Conservation (phyloP, 2,329 filamentous ascomycete species). For the Fusarium phyllophilum region DNA sequence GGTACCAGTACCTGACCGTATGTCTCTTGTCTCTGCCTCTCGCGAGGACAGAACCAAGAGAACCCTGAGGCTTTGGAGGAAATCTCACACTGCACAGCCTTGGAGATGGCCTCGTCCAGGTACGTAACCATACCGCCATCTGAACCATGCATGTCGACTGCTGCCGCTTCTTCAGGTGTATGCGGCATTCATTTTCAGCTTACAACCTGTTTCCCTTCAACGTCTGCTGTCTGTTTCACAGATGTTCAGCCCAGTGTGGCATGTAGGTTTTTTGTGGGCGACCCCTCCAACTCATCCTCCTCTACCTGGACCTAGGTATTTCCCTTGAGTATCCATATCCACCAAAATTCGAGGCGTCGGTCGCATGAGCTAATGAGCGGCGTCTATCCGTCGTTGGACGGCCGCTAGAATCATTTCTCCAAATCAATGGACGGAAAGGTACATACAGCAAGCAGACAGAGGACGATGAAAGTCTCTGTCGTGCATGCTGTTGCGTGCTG, state of each 20-base stretch:
- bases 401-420: constrained; percentile 26
- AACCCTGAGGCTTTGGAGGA: constrained; percentile 11
- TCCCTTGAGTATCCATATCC: constrained; percentile 11
- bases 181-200: constrained; percentile 6
- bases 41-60: background rate
- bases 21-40: background rate
- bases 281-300: constrained; percentile 18
- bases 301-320: background rate
- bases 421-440: background rate
- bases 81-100: constrained; percentile 11
- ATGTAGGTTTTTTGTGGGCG: constrained; percentile 34
- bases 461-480: background rate
- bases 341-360: constrained; percentile 34
- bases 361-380: constrained; percentile 30
- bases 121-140: constrained; percentile 34
- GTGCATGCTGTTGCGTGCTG: background rate
- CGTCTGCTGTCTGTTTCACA: constrained; percentile 3
- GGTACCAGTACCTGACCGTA: constrained; percentile 16
- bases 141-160: constrained; percentile 13
- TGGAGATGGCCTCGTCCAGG: constrained; percentile 18
- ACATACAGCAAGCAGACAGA: constrained; percentile 1
- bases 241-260: constrained; percentile 29
- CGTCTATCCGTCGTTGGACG: constrained; percentile 36
- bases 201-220: background rate
- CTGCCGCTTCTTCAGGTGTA: background rate